Base-by-base conservation (phyloP, 202 grass and related monocot species). In the Carex arenaria region DNA sequence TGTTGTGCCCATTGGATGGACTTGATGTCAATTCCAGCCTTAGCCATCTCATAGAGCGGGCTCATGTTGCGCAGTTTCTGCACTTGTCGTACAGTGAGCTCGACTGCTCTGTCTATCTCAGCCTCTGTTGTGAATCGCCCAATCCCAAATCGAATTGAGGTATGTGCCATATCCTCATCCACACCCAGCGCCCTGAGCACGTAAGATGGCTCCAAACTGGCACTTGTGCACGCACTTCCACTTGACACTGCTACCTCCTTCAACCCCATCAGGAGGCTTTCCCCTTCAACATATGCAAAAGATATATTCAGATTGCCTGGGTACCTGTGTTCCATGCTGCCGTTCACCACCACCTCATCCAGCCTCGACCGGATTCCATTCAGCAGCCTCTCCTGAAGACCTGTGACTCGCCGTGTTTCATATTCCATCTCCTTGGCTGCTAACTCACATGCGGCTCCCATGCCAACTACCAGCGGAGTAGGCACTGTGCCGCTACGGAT, bases 31-130 rank as follows among this genome's bases (percentile, higher is more conserved):
- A 94, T 94, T 5, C 92, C 89, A 40, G 92, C 85, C 85, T 92
- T 94, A n/a, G 92, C 92, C 92, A 94, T 92, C 90, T 94, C 92
- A 80, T 94, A 94, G 12, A 94, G 92, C 40, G 92, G 92, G 47
- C 92, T 94, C 92, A 94, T 94, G 34, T 90, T 85, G 28, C 90
- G 89, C n/a, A 94, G 87, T 81, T 94, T 94, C 84, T 92, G 84
- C 81, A 94, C 92, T 86, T 94, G 90, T 72, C 80, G 85, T 78
- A 90, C 87, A 64, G 90, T 92, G 52, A 94, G 92, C 53, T 90
- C 90, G 79, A 86, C 80, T 9, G 92, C 87, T 78, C 87, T 89
- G 85, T 94, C 90, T 10, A 94, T 88, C 85, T 94, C 92, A n/a
- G 78, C 90, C 81, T 94, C 92, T 0, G 87, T 94, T 49, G 87